phyloP scores from a whole-genome alignment of 768 basidiomycete genomes.

The Pholiota conissans region DNA sequence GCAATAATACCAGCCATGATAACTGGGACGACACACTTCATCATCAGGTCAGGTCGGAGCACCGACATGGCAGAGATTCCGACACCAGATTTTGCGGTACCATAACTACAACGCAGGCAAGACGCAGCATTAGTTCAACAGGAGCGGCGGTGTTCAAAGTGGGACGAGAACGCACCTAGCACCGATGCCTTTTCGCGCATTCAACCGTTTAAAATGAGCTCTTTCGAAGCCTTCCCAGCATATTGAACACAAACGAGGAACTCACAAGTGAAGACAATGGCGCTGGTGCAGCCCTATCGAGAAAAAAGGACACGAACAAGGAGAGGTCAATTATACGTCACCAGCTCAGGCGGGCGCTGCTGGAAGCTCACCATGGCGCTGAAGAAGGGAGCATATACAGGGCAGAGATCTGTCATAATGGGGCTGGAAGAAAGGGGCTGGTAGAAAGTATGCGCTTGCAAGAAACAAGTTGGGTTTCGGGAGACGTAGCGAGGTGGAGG shows the following conservation, averaged over 20 bases:
- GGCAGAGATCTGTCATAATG: slow-evolving; percentile 63
- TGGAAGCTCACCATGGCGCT: slow-evolving; percentile 80
- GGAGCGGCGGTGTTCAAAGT: slow-evolving; percentile 9
- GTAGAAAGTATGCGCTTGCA: slow-evolving; percentile 9
- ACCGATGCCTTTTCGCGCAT: slow-evolving; percentile 63
- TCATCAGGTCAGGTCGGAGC: slow-evolving; percentile 94
- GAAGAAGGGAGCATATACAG: slow-evolving; percentile 98
- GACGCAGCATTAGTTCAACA: neutral
- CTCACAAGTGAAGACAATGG: slow-evolving; percentile 98
- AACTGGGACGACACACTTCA: slow-evolving; percentile 96
- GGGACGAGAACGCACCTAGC: slow-evolving; percentile 60
- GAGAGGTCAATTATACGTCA: slow-evolving; percentile 17
- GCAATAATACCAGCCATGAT: slow-evolving; percentile 99
- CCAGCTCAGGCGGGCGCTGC: neutral
- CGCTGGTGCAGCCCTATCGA: slow-evolving; percentile 89
- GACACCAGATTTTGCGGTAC: slow-evolving; percentile 98
- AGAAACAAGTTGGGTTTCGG: slow-evolving; percentile 13
- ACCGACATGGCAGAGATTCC: slow-evolving; percentile 98
- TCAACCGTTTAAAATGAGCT: slow-evolving; percentile 1
- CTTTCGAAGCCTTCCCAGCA: neutral
- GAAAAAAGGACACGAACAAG: slow-evolving; percentile 5
- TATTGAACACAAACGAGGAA: slow-evolving; percentile 8
- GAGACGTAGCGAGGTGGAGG: slow-evolving; percentile 16
- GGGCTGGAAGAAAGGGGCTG: slow-evolving; percentile 7
- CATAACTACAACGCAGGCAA: slow-evolving; percentile 65